phyloP scores from a whole-genome alignment of 495 filamentous ascomycete species.

The Aspergillus campestris region DNA sequence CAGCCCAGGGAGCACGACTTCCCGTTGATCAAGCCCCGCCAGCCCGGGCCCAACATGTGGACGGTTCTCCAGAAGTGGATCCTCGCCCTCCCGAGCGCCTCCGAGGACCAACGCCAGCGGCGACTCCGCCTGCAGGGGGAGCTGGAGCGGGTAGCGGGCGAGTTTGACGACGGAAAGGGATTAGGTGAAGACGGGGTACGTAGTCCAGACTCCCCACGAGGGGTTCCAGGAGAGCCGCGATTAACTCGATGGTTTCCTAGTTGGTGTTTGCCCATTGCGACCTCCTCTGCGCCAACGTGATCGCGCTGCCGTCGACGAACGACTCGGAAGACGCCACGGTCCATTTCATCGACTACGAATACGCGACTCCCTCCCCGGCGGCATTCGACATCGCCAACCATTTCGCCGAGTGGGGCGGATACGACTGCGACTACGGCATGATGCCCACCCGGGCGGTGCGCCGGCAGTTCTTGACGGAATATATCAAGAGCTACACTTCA shows the following conservation, averaged over 20 bases:
- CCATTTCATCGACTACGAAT: constrained; percentile 97
- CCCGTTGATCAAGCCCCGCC: constrained; percentile 49
- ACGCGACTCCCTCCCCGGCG: constrained; percentile 84
- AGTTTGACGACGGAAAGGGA: constrained; percentile 65
- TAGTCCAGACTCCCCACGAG: constrained; percentile 8
- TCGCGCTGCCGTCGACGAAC: constrained; percentile 54
- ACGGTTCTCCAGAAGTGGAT: constrained; percentile 95
- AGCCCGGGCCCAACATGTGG: constrained; percentile 76
- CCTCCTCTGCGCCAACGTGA: constrained; percentile 89
- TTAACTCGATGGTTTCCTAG: constrained; percentile 31
- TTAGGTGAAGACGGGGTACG: constrained; percentile 65
- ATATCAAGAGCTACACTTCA: constrained; percentile 50
- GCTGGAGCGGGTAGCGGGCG: constrained; percentile 55
- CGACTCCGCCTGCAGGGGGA: constrained; percentile 65
- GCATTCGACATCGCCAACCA: constrained; percentile 99
- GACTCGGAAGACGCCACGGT: constrained; percentile 40
- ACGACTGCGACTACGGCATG: constrained; percentile 82
- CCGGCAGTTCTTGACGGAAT: constrained; percentile 73
- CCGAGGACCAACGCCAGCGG: constrained; percentile 54
- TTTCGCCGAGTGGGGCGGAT: constrained; percentile 97
- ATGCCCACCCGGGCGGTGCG: constrained; percentile 74
- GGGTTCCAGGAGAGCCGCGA: background rate
- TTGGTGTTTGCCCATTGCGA: constrained; percentile 94
- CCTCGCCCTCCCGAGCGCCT: constrained; percentile 65
- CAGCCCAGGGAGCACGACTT: constrained; percentile 27